A percentile compares a stretch with the other conserved stretches of the same genome.
These are phyloP conservation scores for Penicillium crustosum DNA, from an alignment of 2,329 filamentous ascomycete genomes.

Conservation along the genomic window DNA sequence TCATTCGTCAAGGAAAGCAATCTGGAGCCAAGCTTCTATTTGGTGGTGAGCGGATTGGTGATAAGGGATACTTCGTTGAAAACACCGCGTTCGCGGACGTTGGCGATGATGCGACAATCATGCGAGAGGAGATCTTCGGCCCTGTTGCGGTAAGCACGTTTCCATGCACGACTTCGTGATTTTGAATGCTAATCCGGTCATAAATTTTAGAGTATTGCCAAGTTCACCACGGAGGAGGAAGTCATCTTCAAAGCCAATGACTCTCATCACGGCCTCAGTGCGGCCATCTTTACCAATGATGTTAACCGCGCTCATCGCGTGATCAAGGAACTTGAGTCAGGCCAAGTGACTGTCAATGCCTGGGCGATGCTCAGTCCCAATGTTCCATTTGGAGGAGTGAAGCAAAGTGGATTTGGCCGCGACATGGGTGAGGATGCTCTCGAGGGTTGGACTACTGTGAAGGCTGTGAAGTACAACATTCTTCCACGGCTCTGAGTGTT, in stretches of 20 bases:
- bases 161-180: not conserved
- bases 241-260: constrained; percentile 57
- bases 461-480: constrained; percentile 25
- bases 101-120: constrained; percentile 47
- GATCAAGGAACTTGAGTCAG: constrained; percentile 21
- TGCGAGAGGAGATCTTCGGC: constrained; percentile 59
- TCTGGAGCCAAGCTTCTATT: constrained; percentile 23
- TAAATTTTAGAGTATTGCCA: constrained; percentile 48
- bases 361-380: constrained; percentile 29
- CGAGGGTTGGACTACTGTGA: constrained; percentile 26
- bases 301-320: constrained; percentile 28
- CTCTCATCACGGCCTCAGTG: constrained; percentile 38
- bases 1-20: constrained; percentile 25
- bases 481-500: constrained; percentile 15
- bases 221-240: constrained; percentile 61
- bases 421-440: constrained; percentile 31
- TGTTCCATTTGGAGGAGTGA: constrained; percentile 30
- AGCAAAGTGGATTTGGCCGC: constrained; percentile 30
- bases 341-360: constrained; percentile 30
- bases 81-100: constrained; percentile 58
- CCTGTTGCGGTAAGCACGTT: constrained; percentile 48
- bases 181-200: not conserved
- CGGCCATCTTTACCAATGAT: constrained; percentile 30
- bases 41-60: constrained; percentile 23
- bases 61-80: constrained; percentile 62